A percentile compares a stretch with the other conserved stretches of the same genome.
phyloP scores from a whole-genome alignment of 345 rosid species.

The Chamaenerion angustifolium region DNA sequence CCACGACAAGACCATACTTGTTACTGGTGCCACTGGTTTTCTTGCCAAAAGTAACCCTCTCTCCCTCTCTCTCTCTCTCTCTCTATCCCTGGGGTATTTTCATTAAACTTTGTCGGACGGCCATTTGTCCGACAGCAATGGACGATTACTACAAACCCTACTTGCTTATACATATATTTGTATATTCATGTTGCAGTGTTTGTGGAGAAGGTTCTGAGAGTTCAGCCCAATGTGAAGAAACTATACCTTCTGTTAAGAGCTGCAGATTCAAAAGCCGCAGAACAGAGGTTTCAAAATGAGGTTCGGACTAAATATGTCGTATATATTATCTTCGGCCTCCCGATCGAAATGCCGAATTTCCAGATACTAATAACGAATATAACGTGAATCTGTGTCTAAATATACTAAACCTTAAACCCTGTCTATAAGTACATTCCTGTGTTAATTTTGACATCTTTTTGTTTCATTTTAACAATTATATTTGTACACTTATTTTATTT shows the following conservation, averaged over 20 bases:
- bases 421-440: too few species aligned
- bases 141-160: too few species aligned
- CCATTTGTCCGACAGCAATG: too few species aligned
- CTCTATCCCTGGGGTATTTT: not conserved
- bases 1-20: constrained; percentile 36
- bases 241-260: constrained; percentile 71
- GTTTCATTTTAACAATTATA: too few species aligned
- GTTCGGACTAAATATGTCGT: constrained; percentile 11
- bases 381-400: too few species aligned
- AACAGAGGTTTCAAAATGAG: constrained; percentile 54
- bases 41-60: constrained; percentile 36
- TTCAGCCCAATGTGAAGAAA: constrained; percentile 74
- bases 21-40: constrained; percentile 58
- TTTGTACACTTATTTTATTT: too few species aligned
- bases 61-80: not conserved
- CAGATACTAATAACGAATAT: too few species aligned
- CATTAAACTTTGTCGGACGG: not conserved
- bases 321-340: too few species aligned
- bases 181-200: constrained; percentile 30
- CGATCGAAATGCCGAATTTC: too few species aligned
- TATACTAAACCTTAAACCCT: too few species aligned
- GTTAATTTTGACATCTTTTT: too few species aligned
- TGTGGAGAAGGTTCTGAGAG: constrained; percentile 65
- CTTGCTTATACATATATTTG: not conserved
- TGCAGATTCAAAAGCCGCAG: constrained; percentile 47